Base-by-base conservation (phyloP, 2,329 filamentous ascomycete species). In the Fusarium miscanthi region DNA sequence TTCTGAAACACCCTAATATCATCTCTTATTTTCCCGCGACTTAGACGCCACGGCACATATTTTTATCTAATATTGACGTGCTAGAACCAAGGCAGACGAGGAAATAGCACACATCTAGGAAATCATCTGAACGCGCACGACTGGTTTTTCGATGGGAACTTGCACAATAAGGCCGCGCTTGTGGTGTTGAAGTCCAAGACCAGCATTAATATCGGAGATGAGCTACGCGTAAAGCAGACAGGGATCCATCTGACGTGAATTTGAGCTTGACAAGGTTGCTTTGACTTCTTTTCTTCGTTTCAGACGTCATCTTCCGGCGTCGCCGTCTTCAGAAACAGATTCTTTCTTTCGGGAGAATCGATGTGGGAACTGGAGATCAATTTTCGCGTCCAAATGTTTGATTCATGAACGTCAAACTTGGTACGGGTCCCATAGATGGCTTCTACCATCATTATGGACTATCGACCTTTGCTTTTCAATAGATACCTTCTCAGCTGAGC, bases 151-250 rank as follows among this genome's bases (percentile, higher is more conserved):
- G 40, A 21, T 11, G 12, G 49, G n/a, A 46, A 30, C 56, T 27
- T n/a, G 27, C 40, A 53, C 37, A 57, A 45, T 21, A n/a, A 16
- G 31, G 25, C 46, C 31, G 49, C 54, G 38, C 37, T 38, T 51
- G 27, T 43, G 48, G 41, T 59, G 40, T 60, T 54, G 60, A 59
- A 45, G 59, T 59, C 48, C 48, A 43, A 37, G 48, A 63, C 48
- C 41, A 74, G 76, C 76, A 78, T 77, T 74, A 58, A 74, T 46
- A 45, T 27, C 76, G 76, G 76, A 78, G 72, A 78, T 78, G 76
- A 78, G 76, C 56, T 77, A 62, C 72, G 70, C 63, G 59, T 54
- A 61, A 63, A 27, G 30, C 19, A 61, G 51, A 64, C 76, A 78
- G 76, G 76, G 76, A 76, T 78, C 61, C 40, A 35, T 75, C 73